Evolutionary conservation across 2,329 filamentous ascomycete species (phyloP), one percentile per base, ranked within the genome.

Genomic region (Amylocarpus encephaloides): DNA sequence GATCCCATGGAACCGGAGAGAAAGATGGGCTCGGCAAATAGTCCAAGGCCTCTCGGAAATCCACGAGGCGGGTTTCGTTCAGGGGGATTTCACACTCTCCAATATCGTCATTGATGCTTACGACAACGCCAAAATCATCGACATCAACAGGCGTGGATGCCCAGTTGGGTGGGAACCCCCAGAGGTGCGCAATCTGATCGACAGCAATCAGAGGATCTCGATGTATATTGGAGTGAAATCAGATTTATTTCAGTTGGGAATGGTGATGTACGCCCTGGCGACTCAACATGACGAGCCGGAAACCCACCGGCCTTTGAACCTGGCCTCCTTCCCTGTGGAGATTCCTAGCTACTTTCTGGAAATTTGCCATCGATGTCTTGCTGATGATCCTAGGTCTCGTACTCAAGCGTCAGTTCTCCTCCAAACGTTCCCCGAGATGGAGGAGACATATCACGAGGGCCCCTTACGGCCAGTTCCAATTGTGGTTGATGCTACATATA

Each of bases 201-300:
- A 92, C 57, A 91, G 84, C 67, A 88, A 87, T 51, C 91, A 96
- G 67, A 80, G 89, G 29, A 91, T 98, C 47, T 86, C 88, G 41
- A 95, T 97, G 85, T 96, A 95, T 64, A 97, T 98, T 65, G 92
- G 93, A 11, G 90, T 96, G 65, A 98, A 98, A 70, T 95, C 92
- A 0, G 93, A 98, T 68, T 74, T 98, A 1, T 98, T 86, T 63
- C 93, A 98, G 68, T 77, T 97, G 5, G 93, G 93, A 5, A 98
- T 98, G 93, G 63, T 95, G 1, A 72, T 98, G 2, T 98, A 92
- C 89, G 89, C 88, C 18, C 72, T 98, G 41, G 92, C 89, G 1
- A 86, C 85, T 64, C 80, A 92, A 58, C 81, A 91, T 49, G 92
- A 97, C 62, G 92, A 97, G 62, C 93, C 93, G 1, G 93, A 97